These are phyloP conservation scores for Elsinoe fawcettii DNA, from an alignment of 2,329 filamentous ascomycete genomes.

Conservation along the genomic window DNA sequence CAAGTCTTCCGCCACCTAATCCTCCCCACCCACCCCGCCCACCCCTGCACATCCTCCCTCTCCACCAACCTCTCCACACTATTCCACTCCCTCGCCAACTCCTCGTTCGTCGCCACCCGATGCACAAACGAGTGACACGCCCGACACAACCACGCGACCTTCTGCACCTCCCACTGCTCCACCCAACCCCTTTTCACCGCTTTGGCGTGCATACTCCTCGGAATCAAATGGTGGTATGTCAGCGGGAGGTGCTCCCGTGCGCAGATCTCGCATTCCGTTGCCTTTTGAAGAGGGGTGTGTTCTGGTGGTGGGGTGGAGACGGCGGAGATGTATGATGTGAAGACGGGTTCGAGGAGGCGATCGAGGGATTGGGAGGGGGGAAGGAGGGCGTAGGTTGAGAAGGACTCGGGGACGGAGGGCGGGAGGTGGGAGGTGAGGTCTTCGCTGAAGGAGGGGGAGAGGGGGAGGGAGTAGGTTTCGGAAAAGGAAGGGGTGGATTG, in stretches of 20 bases:
- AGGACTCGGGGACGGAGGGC: slow-evolving; percentile 56
- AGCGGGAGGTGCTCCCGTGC: slow-evolving; percentile 64
- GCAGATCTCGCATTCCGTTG: slow-evolving; percentile 65
- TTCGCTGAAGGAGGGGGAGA: slow-evolving; percentile 32
- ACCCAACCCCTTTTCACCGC: slow-evolving; percentile 74
- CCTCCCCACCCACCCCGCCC: slow-evolving; percentile 63
- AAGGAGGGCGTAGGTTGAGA: slow-evolving; percentile 59
- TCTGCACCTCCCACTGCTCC: slow-evolving; percentile 63
- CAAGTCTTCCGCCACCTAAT: slow-evolving; percentile 64
- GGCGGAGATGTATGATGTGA: slow-evolving; percentile 55
- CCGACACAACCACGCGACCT: slow-evolving; percentile 78
- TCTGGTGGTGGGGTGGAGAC: slow-evolving; percentile 56
- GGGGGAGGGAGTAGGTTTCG: slow-evolving; percentile 49
- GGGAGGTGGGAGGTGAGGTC: slow-evolving; percentile 49
- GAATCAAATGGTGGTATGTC: slow-evolving; percentile 81
- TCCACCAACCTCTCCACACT: slow-evolving; percentile 63
- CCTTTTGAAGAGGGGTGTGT: slow-evolving; percentile 42
- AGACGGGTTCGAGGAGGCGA: slow-evolving; percentile 53
- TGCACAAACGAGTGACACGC: slow-evolving; percentile 82
- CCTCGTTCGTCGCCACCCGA: slow-evolving; percentile 65
- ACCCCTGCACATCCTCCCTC: slow-evolving; percentile 63
- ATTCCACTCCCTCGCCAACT: slow-evolving; percentile 63
- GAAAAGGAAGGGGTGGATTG: slow-evolving; percentile 44
- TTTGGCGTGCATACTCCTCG: slow-evolving; percentile 67
- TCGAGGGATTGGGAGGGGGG: slow-evolving; percentile 39